Percentiles rank a stretch among this genome's conserved stretches.
These are phyloP conservation scores for Theileria annulata DNA, from an alignment of 169 alveolate genomes.

Conservation along the genomic window DNA sequence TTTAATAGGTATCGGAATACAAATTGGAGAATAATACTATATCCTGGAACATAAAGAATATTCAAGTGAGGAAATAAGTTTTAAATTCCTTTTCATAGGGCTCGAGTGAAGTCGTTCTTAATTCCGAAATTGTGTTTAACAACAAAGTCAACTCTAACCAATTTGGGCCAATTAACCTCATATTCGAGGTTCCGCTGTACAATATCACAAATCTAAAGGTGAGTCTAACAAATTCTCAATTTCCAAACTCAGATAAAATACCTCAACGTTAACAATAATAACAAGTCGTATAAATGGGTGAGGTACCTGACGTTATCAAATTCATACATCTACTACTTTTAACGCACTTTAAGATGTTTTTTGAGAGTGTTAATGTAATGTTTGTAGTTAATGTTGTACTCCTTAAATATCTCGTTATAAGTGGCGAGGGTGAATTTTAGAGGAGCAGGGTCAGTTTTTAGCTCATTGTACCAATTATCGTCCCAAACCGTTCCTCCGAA, in stretches of 20 bases:
- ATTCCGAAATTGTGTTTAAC: slow-evolving; percentile 13
- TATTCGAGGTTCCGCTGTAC: slow-evolving; percentile 71
- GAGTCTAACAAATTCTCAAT: not conserved
- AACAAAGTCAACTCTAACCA: slow-evolving; percentile 16
- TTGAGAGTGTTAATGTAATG: slow-evolving; percentile 9
- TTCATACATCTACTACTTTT: slow-evolving; percentile 51
- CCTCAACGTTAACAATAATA: slow-evolving; percentile 16
- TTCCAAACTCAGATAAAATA: slow-evolving; percentile 18
- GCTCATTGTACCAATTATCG: slow-evolving; percentile 14
- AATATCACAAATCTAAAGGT: slow-evolving; percentile 47
- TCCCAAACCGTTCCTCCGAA: slow-evolving; percentile 1
- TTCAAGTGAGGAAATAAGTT: slow-evolving; percentile 25
- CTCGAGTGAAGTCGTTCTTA: slow-evolving; percentile 25
- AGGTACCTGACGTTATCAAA: slow-evolving; percentile 56
- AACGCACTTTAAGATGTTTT: not conserved
- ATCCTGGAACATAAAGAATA: slow-evolving; percentile 33
- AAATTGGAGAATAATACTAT: slow-evolving; percentile 20
- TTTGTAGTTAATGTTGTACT: slow-evolving; percentile 5
- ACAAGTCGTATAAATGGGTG: slow-evolving; percentile 54
- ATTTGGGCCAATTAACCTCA: slow-evolving; percentile 67
- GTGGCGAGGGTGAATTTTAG: slow-evolving; percentile 2
- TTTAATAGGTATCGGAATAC: slow-evolving; percentile 29
- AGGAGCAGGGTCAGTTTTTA: slow-evolving; percentile 10
- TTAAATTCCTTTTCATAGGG: slow-evolving; percentile 19
- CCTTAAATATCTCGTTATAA: not conserved